Conservation (phyloP, 1,284 basidiomycete species). For the Cutaneotrichosporon sp. region DNA sequence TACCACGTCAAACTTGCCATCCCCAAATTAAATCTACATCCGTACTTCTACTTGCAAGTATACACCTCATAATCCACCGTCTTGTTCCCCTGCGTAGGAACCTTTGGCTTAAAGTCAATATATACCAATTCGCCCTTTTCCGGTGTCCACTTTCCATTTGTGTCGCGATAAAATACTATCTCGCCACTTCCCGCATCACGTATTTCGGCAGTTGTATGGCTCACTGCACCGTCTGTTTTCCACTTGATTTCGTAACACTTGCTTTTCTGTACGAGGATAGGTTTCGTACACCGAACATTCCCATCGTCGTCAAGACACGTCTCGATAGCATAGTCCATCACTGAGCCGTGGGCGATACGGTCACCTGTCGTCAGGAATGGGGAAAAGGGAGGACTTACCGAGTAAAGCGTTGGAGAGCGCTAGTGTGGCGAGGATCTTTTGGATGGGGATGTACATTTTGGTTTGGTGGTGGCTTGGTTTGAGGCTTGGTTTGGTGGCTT, state of each 20-base stretch:
- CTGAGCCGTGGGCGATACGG: constrained; percentile 34
- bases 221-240: constrained; percentile 49
- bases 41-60: constrained; percentile 51
- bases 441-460: constrained; percentile 49
- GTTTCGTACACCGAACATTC: constrained; percentile 48
- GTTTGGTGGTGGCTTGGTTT: not conserved
- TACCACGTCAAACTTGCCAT: too few relatives aligned
- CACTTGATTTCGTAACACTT: constrained; percentile 51
- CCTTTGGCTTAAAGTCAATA: constrained; percentile 52
- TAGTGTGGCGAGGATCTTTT: constrained; percentile 30
- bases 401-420: constrained; percentile 2
- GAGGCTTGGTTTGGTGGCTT: constrained; percentile 4
- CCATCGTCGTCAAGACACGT: constrained; percentile 48
- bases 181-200: constrained; percentile 48
- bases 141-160: constrained; percentile 50
- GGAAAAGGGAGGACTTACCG: too few relatives aligned
- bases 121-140: constrained; percentile 52
- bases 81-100: constrained; percentile 44
- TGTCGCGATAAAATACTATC: constrained; percentile 51
- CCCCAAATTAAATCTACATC: too few relatives aligned
- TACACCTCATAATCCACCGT: constrained; percentile 47
- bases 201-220: constrained; percentile 52
- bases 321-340: constrained; percentile 50
- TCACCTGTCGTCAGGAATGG: constrained; percentile 15
- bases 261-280: constrained; percentile 47